These are phyloP conservation scores for Fragilaria radians DNA, from an alignment of 108 stramenopile species.

Conservation along the genomic window DNA sequence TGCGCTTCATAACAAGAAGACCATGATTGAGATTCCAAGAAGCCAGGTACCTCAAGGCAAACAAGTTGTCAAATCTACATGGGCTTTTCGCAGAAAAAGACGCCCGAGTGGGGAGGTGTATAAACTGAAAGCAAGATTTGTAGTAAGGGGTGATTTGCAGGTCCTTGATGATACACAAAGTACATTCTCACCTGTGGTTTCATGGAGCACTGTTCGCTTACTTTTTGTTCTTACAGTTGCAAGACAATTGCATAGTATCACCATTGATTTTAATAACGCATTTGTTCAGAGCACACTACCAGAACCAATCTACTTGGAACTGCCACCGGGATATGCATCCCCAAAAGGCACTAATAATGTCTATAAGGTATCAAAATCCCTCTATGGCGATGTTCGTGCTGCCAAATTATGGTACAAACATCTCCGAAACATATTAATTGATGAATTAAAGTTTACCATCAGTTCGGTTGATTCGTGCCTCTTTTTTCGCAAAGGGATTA, in stretches of 20 bases:
- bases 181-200: no score
- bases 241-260: background rate
- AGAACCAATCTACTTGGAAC: conserved; percentile 13
- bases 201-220: no score
- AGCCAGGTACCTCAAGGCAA: no score
- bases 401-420: conserved; percentile 18
- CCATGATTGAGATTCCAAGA: no score
- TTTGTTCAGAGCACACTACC: conserved; percentile 13
- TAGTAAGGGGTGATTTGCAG: no score
- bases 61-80: conserved; percentile 1
- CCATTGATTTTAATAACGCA: no score
- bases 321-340: conserved; percentile 17
- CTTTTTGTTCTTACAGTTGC: no score
- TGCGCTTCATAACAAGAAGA: no score
- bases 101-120: no score
- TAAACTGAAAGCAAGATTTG: no score
- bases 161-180: conserved; percentile 9
- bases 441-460: conserved; percentile 1
- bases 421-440: conserved; percentile 1
- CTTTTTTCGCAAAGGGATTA: conserved; percentile 12
- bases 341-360: no score
- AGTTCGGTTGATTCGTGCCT: conserved; percentile 29
- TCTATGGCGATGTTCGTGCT: conserved; percentile 8
- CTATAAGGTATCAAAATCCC: background rate
- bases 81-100: no score